Evolutionary conservation across 352 stramenopile species (phyloP).

Genomic region (Hyaloperonospora arabidopsidis): DNA sequence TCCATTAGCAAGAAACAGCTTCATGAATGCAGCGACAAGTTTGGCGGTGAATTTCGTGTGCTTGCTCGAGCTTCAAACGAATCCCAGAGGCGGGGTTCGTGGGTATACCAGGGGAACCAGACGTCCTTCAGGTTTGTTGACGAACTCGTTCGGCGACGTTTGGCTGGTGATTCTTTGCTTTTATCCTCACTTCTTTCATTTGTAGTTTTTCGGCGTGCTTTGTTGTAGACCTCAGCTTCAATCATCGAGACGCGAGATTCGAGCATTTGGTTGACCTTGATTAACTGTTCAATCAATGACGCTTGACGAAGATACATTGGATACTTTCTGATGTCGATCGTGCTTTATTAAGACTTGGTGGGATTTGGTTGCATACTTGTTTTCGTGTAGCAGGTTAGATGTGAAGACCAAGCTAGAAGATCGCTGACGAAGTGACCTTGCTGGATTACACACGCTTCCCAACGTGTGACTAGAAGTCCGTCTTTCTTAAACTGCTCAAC

Average conservation of each 20-base stretch:
- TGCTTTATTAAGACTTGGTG: background rate
- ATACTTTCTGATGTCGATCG: constrained; percentile 1
- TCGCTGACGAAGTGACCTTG: constrained; percentile 3
- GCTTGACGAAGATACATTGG: constrained; percentile 5
- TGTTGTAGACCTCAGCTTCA: constrained; percentile 5
- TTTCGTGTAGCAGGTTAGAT: background rate
- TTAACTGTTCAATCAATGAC: constrained; percentile 10
- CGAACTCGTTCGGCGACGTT: constrained; percentile 2
- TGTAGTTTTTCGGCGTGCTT: background rate
- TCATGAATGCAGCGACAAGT: constrained; percentile 1
- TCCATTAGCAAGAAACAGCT: background rate
- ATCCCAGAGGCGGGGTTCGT: constrained; percentile 6
- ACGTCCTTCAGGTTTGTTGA: constrained; percentile 1
- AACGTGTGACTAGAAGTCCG: background rate
- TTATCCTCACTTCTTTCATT: constrained; percentile 1
- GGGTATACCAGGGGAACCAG: constrained; percentile 13
- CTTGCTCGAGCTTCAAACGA: constrained; percentile 2
- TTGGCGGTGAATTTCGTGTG: constrained; percentile 5
- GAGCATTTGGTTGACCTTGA: constrained; percentile 2
- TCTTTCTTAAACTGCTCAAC: background rate
- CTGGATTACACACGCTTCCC: constrained; percentile 4
- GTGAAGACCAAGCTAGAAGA: background rate
- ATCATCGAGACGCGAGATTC: background rate
- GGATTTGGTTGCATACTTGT: background rate
- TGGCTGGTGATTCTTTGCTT: background rate